Conservation (phyloP, 2,329 filamentous ascomycete genomes). For the Penicillium sp. region DNA sequence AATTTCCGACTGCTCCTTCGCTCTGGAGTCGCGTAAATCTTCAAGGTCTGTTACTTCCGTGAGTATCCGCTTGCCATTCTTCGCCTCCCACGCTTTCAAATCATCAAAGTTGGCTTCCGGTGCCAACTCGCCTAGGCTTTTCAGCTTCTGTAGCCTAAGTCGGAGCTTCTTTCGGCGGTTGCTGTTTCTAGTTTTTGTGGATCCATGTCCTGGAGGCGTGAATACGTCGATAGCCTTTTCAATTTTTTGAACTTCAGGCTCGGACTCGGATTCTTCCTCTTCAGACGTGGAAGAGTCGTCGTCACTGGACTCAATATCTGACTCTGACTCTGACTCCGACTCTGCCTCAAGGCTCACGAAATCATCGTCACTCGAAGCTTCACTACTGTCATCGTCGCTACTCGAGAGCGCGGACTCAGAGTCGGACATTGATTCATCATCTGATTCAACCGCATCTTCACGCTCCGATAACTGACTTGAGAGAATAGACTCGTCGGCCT, state of each 20-base stretch:
- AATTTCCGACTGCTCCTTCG: conserved; percentile 41
- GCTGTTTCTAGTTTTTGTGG: conserved; percentile 48
- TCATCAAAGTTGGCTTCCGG: conserved; percentile 49
- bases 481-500: conserved; percentile 6
- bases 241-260: conserved; percentile 28
- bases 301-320: conserved; percentile 19
- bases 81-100: conserved; percentile 37
- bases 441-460: conserved; percentile 16
- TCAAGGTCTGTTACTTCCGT: conserved; percentile 21
- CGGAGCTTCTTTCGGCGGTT: conserved; percentile 53
- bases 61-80: conserved; percentile 22
- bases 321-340: conserved; percentile 34
- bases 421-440: conserved; percentile 28
- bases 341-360: conserved; percentile 3
- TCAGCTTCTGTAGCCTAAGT: conserved; percentile 50
- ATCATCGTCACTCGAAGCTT: conserved; percentile 1
- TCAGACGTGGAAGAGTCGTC: conserved; percentile 18
- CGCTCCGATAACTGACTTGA: conserved; percentile 17
- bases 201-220: conserved; percentile 49
- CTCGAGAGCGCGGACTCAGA: neutral
- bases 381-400: neutral
- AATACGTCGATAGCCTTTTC: conserved; percentile 15
- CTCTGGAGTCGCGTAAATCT: conserved; percentile 16
- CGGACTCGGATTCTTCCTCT: conserved; percentile 31
- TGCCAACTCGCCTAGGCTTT: conserved; percentile 51